Percentiles rank a stretch among this genome's conserved stretches.
Evolutionary conservation across 2,329 filamentous ascomycete genomes (phyloP).

Genomic region (Neonectria neomacrospora): DNA sequence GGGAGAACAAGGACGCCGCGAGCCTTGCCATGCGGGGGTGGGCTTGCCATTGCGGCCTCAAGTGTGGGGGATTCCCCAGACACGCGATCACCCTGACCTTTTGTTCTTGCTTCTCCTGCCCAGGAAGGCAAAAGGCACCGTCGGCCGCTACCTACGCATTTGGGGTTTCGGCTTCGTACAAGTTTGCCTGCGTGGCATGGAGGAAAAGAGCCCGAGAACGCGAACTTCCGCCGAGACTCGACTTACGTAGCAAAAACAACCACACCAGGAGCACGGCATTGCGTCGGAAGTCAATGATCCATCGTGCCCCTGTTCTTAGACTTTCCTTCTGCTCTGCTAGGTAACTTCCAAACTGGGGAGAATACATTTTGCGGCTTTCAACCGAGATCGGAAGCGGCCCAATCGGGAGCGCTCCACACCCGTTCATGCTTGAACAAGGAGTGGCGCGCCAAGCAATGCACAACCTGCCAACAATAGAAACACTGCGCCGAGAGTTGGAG

Average conservation of each 20-base stretch:
- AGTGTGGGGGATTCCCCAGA: constrained; percentile 18
- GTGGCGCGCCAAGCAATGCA: constrained; percentile 27
- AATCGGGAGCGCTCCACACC: constrained; percentile 24
- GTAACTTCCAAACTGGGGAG: constrained; percentile 22
- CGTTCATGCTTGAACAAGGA: constrained; percentile 24
- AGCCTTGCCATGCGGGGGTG: constrained; percentile 37
- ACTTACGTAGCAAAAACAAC: constrained; percentile 5
- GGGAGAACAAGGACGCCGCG: constrained; percentile 19
- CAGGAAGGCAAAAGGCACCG: background rate
- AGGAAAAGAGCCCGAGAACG: constrained; percentile 12
- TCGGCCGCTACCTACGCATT: background rate
- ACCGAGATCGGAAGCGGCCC: constrained; percentile 22
- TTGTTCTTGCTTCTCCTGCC: background rate
- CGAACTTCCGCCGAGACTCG: constrained; percentile 11
- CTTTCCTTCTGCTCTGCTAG: constrained; percentile 8
- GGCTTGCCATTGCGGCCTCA: constrained; percentile 23
- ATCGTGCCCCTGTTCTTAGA: constrained; percentile 5
- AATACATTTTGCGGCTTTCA: constrained; percentile 1
- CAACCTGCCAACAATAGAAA: constrained; percentile 13
- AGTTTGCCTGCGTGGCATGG: background rate
- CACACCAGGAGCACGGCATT: background rate
- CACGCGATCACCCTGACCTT: background rate
- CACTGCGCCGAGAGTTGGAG: background rate
- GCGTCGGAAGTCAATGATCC: background rate
- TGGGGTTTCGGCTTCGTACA: constrained; percentile 1